phyloP scores from a whole-genome alignment of 306 rosid species.

The Gynostemma pentaphyllum region DNA sequence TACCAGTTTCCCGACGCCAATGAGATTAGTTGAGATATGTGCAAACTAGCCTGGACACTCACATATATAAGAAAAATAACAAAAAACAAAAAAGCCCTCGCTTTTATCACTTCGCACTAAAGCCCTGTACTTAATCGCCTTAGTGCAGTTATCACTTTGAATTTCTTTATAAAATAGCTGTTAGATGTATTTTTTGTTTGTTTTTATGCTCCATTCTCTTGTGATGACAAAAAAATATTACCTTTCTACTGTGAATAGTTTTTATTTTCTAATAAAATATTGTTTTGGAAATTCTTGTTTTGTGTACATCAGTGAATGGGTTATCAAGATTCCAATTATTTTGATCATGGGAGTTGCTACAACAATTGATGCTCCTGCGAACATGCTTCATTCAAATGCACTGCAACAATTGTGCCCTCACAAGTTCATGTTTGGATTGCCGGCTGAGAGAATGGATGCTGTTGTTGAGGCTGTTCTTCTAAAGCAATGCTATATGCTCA shows the following conservation, averaged over 20 bases:
- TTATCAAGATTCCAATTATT: slow-evolving; percentile 64
- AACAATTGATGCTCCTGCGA: slow-evolving; percentile 59
- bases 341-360: slow-evolving; percentile 84
- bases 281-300: slow-evolving; percentile 12
- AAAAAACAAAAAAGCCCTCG: no score
- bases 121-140: no score
- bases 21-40: no score
- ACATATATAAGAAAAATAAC: no score
- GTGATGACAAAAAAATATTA: not conserved
- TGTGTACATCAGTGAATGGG: slow-evolving; percentile 68
- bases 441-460: slow-evolving; percentile 83
- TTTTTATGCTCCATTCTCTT: slow-evolving; percentile 9
- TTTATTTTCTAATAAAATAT: slow-evolving; percentile 12
- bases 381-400: slow-evolving; percentile 56
- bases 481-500: slow-evolving; percentile 46
- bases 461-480: slow-evolving; percentile 79
- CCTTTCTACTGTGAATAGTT: slow-evolving; percentile 8
- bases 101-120: no score
- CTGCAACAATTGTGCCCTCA: slow-evolving; percentile 52
- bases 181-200: not conserved
- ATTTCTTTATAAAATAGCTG: no score
- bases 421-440: slow-evolving; percentile 59
- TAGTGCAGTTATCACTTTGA: no score
- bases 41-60: no score
- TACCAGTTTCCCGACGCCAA: no score